Percentiles rank a stretch among this genome's conserved stretches.
Evolutionary conservation across 1,139 yeast genomes (phyloP).

Genomic region (Wickerhamomyces sp.): DNA sequence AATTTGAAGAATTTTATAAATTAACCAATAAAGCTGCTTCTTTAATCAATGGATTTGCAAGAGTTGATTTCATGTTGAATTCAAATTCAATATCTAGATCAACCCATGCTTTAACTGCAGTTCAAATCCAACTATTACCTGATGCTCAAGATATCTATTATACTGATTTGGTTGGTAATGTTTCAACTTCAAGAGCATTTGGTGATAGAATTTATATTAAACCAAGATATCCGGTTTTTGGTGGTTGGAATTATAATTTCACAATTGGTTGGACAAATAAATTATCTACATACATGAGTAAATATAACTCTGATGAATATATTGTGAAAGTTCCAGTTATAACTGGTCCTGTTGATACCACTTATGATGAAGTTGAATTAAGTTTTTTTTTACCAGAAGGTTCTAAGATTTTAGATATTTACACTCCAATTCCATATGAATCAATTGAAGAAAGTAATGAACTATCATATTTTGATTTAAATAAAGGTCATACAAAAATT

Average conservation of each 20-base stretch:
- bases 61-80: constrained; percentile 69
- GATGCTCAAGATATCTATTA: constrained; percentile 62
- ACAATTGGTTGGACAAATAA: constrained; percentile 86
- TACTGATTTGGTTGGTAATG: constrained; percentile 90
- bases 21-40: constrained; percentile 71
- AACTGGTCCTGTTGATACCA: constrained; percentile 64
- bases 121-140: constrained; percentile 50
- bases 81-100: constrained; percentile 36
- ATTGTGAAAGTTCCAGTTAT: constrained; percentile 66
- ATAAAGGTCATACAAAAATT: constrained; percentile 77
- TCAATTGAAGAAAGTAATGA: constrained; percentile 37
- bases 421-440: constrained; percentile 48
- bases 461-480: constrained; percentile 70
- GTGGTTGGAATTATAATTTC: constrained; percentile 95
- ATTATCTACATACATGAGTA: constrained; percentile 47
- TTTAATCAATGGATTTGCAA: constrained; percentile 63
- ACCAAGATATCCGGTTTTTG: constrained; percentile 92
- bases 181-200: constrained; percentile 66
- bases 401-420: constrained; percentile 55
- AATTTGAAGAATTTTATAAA: constrained; percentile 83
- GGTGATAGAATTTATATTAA: constrained; percentile 51
- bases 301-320: constrained; percentile 45
- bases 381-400: constrained; percentile 85
- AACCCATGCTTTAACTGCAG: constrained; percentile 28
- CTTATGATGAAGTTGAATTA: constrained; percentile 59